These are phyloP conservation scores for Saccharomycopsis guyanensis DNA, from an alignment of 805 yeast genomes.

Conservation along the genomic window DNA sequence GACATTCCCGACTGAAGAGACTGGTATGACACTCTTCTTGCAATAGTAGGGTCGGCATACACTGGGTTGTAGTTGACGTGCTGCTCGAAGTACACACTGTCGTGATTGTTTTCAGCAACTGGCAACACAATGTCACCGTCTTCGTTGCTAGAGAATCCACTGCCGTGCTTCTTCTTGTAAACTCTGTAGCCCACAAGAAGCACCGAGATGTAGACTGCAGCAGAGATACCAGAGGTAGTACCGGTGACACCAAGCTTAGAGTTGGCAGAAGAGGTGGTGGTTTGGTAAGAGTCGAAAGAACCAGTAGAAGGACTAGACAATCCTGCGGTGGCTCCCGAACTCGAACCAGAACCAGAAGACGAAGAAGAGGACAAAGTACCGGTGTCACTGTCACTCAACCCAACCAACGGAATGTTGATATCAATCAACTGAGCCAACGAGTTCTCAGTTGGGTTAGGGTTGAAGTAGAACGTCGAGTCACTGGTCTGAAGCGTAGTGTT, in stretches of 20 bases:
- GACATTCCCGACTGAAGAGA: conserved; percentile 11
- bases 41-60: conserved; percentile 8
- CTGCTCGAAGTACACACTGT: conserved; percentile 2
- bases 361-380: conserved; percentile 20
- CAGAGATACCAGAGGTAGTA: conserved; percentile 77
- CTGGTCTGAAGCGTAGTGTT: conserved; percentile 41
- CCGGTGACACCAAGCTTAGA: conserved; percentile 63
- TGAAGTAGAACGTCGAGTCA: conserved; percentile 53
- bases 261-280: conserved; percentile 24
- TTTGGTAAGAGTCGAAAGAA: conserved; percentile 27
- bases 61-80: conserved; percentile 13
- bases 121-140: conserved; percentile 19
- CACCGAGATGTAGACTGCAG: conserved; percentile 52
- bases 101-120: conserved; percentile 5
- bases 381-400: conserved; percentile 27
- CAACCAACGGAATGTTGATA: conserved; percentile 51
- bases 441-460: conserved; percentile 47
- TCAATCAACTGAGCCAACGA: conserved; percentile 68
- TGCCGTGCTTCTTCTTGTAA: conserved; percentile 35
- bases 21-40: conserved; percentile 16
- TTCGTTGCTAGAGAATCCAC: conserved; percentile 2
- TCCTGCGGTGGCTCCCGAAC: conserved; percentile 15
- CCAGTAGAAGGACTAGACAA: conserved; percentile 23
- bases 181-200: conserved; percentile 49
- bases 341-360: conserved; percentile 13